Conservation (phyloP, 2,329 filamentous ascomycete species). For the Colletotrichum sp. region DNA sequence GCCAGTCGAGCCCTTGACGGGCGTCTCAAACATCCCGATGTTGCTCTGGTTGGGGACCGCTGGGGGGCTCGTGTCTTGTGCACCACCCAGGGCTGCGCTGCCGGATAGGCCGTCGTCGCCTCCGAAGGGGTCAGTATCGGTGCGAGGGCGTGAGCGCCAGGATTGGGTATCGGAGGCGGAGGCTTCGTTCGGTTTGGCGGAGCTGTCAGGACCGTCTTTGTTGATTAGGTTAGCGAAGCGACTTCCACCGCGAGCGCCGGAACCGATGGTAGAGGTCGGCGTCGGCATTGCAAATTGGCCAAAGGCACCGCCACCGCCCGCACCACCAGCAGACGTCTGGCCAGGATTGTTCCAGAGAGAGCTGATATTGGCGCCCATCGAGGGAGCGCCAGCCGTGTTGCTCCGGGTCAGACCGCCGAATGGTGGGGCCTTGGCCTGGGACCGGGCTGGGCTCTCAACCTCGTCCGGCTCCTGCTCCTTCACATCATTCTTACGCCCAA, state of each 20-base stretch:
- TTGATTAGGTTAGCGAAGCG: constrained; percentile 85
- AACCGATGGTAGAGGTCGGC: constrained; percentile 55
- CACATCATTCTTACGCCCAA: constrained; percentile 58
- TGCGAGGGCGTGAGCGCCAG: constrained; percentile 66
- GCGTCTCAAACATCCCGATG: constrained; percentile 54
- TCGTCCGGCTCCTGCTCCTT: constrained; percentile 53
- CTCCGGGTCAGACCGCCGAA: constrained; percentile 57
- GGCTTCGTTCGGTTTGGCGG: constrained; percentile 53
- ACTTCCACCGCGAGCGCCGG: constrained; percentile 77
- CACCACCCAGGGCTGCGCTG: constrained; percentile 76
- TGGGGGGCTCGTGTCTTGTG: constrained; percentile 68
- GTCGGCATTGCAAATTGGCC: constrained; percentile 81
- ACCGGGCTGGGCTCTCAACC: constrained; percentile 41
- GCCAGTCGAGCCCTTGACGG: constrained; percentile 56
- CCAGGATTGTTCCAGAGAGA: constrained; percentile 47
- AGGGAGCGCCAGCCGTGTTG: constrained; percentile 55
- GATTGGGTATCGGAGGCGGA: constrained; percentile 42
- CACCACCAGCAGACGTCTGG: constrained; percentile 23
- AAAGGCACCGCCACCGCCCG: constrained; percentile 63
- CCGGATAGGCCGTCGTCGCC: constrained; percentile 70
- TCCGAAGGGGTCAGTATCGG: constrained; percentile 80
- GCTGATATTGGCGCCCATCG: constrained; percentile 42
- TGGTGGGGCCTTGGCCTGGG: constrained; percentile 28
- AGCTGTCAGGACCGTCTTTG: constrained; percentile 76
- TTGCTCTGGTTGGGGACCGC: constrained; percentile 37